Evolutionary conservation across 2,329 filamentous ascomycete species (phyloP).

Genomic region (Coniochaeta sp.): DNA sequence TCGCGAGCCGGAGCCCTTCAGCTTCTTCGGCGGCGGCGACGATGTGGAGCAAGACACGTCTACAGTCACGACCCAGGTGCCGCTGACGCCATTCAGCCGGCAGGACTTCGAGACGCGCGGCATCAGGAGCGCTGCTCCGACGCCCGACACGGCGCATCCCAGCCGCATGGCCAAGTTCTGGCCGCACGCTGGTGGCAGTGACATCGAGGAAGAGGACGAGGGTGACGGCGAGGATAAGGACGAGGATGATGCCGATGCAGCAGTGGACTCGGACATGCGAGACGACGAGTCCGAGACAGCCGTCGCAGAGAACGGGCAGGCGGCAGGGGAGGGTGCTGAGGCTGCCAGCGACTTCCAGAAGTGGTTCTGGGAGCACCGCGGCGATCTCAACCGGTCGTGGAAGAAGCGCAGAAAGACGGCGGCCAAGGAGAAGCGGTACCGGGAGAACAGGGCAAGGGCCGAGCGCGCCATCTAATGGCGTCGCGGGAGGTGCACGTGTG

Average conservation of each 20-base stretch:
- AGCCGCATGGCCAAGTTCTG: conserved; percentile 56
- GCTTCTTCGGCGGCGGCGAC: conserved; percentile 60
- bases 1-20: conserved; percentile 57
- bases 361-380: conserved; percentile 62
- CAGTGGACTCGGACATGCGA: conserved; percentile 11
- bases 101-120: conserved; percentile 69
- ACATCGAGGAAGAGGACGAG: conserved; percentile 37
- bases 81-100: conserved; percentile 77
- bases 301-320: conserved; percentile 11
- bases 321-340: conserved; percentile 8
- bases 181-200: conserved; percentile 37
- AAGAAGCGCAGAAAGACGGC: conserved; percentile 55
- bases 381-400: conserved; percentile 60
- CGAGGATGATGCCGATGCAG: conserved; percentile 19
- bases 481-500: not conserved
- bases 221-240: conserved; percentile 24
- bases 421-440: conserved; percentile 59
- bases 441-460: conserved; percentile 53
- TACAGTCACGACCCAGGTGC: conserved; percentile 31
- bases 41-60: conserved; percentile 23
- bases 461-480: conserved; percentile 25
- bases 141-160: conserved; percentile 83
- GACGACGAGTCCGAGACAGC: conserved; percentile 10
- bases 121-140: conserved; percentile 84
- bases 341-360: conserved; percentile 50